Evolutionary conservation across 2,329 filamentous ascomycete genomes (phyloP).

Genomic region (Hypoxylon sp.): DNA sequence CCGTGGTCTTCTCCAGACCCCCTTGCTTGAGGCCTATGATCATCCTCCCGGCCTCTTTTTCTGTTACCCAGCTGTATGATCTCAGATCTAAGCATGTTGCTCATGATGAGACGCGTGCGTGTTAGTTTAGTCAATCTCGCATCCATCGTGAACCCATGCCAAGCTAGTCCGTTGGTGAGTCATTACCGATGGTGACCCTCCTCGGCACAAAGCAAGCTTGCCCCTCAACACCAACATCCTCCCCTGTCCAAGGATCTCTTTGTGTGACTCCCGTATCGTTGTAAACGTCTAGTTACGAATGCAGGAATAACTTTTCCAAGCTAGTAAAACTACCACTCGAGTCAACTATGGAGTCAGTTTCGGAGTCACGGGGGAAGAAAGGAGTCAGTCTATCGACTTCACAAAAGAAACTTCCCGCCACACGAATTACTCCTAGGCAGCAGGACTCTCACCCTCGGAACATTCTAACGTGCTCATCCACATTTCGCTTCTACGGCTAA

Average conservation of each 20-base stretch:
- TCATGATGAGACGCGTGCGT: neutral
- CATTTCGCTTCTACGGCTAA: neutral
- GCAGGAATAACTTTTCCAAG: neutral
- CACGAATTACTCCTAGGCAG: neutral
- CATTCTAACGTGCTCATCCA: neutral
- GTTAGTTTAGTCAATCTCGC: neutral
- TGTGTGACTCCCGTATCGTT: neutral
- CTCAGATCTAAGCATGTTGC: conserved; percentile 2
- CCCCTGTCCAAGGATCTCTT: neutral
- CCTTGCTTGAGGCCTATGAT: neutral
- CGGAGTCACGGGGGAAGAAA: neutral
- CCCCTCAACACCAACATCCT: neutral
- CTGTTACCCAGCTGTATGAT: neutral
- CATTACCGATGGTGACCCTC: conserved; percentile 8
- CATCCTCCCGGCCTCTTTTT: neutral
- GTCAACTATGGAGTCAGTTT: neutral
- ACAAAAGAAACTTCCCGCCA: neutral
- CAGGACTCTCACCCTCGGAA: neutral
- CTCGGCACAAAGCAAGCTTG: conserved; percentile 12
- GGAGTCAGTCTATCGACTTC: neutral
- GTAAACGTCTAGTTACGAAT: neutral
- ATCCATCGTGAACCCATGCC: neutral
- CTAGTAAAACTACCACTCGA: neutral
- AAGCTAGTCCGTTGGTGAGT: conserved; percentile 7
- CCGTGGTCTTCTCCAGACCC: neutral